Percentiles rank a stretch among this genome's conserved stretches.
Conservation (phyloP, 1,139 yeast genomes). For the Sugiyamaella sp. region DNA sequence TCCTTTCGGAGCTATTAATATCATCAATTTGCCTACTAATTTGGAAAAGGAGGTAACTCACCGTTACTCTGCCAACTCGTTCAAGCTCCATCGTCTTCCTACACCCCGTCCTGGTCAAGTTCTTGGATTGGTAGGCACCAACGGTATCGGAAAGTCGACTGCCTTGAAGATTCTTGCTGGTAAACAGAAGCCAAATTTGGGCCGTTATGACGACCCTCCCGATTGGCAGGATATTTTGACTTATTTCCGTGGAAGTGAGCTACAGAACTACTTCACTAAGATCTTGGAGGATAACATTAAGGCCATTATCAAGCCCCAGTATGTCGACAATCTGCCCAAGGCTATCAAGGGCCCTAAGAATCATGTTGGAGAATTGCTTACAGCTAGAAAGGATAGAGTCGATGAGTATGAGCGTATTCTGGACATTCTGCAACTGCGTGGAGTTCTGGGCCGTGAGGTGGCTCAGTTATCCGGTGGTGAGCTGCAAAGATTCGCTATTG, state of each 20-base stretch:
- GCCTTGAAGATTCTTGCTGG: slow-evolving; percentile 98
- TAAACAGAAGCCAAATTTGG: slow-evolving; percentile 95
- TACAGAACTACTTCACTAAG: slow-evolving; percentile 93
- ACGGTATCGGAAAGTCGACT: slow-evolving; percentile 99
- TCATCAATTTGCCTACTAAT: slow-evolving; percentile 94
- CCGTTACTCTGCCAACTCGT: slow-evolving; percentile 96
- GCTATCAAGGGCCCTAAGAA: slow-evolving; percentile 91
- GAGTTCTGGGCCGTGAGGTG: slow-evolving; percentile 82
- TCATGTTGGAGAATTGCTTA: slow-evolving; percentile 82
- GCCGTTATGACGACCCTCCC: slow-evolving; percentile 92
- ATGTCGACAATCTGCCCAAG: slow-evolving; percentile 94
- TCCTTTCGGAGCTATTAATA: slow-evolving; percentile 95
- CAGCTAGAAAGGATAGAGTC: slow-evolving; percentile 70
- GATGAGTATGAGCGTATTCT: slow-evolving; percentile 64
- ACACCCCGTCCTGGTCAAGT: slow-evolving; percentile 99
- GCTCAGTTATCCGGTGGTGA: slow-evolving; percentile 96
- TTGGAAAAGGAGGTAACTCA: slow-evolving; percentile 91
- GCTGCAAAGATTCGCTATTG: slow-evolving; percentile 96
- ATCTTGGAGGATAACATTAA: slow-evolving; percentile 90
- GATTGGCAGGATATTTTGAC: slow-evolving; percentile 93
- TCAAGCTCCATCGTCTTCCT: slow-evolving; percentile 94
- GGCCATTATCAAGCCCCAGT: slow-evolving; percentile 96
- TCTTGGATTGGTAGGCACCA: slow-evolving; percentile 94
- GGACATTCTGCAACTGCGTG: slow-evolving; percentile 68
- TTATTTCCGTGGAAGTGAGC: slow-evolving; percentile 94